Base-by-base conservation (phyloP, 2,329 filamentous ascomycete species). In the Fusarium mexicanum region DNA sequence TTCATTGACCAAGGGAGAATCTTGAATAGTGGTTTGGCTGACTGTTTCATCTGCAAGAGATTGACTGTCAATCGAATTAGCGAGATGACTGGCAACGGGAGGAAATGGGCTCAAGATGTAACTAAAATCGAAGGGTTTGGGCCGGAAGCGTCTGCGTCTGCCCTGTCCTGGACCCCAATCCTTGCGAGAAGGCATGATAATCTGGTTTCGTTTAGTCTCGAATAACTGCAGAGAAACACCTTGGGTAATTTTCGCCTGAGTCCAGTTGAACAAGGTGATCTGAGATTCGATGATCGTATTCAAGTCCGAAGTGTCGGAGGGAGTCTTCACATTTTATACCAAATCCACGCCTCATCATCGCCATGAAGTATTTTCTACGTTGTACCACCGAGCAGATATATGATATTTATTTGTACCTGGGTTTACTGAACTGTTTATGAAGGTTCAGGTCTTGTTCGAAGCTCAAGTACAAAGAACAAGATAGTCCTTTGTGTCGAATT, bases 331-430 rank as follows among this genome's bases (percentile, higher is more conserved):
- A 41, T n/a, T 31, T 41, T 55, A 55, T n/a, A 55, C 11, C 11
- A 31, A 16, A 29, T 29, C 8, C 10, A n/a, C 35, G 3, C 16
- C 20, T 14, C 11, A 18, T 10, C 8, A n/a, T 18, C 10, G 0
- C 8, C 7, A 10, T 54, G 8, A 5, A 18, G 5, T 4, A 14
- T 22, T 40, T 17, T 5, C 2, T 40, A 5, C 18, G 8, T 6
- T 40, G 14, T 18, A 2, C 20, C 16, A 7, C 18, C 10, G 24
- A 41, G 20, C 35, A 40, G 14, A 18, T 7, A 13, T 3, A 14
- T 13, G 11, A 4, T 40, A 8, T 29, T n/a, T 6, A 29, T 29
- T 14, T 29, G 11, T 41, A 4, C 4, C 5, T 2, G 2, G 3
- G 20, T 11, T 41, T 2, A 41, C 6, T 8, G 8, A 3, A 4